Conservation (phyloP, 805 yeast species). For the Candida orba region DNA sequence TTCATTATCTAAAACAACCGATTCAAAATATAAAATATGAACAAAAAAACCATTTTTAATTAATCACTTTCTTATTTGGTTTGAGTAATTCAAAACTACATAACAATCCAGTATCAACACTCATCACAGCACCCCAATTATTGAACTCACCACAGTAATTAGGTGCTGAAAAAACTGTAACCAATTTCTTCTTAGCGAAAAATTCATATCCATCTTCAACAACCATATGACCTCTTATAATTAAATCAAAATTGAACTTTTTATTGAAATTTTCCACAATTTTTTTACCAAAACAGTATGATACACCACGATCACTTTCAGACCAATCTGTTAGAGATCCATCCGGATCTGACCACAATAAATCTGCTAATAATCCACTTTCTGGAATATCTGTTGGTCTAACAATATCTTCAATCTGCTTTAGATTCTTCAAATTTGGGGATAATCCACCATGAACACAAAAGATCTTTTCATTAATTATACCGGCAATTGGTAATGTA, state of each 20-base stretch:
- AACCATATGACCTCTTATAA: slow-evolving; percentile 84
- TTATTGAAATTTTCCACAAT: slow-evolving; percentile 65
- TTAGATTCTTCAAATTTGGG: slow-evolving; percentile 57
- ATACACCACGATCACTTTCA: slow-evolving; percentile 77
- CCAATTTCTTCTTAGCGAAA: slow-evolving; percentile 64
- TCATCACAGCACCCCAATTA: slow-evolving; percentile 98
- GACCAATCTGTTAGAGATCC: slow-evolving; percentile 56
- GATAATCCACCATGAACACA: slow-evolving; percentile 84
- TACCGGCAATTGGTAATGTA: slow-evolving; percentile 90
- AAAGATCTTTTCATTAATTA: slow-evolving; percentile 91
- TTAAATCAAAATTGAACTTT: slow-evolving; percentile 63
- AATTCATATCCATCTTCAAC: slow-evolving; percentile 87
- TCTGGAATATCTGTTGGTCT: slow-evolving; percentile 85
- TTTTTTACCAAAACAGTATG: slow-evolving; percentile 67
- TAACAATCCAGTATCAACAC: slow-evolving; percentile 83
- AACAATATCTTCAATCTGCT: slow-evolving; percentile 62
- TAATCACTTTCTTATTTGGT: slow-evolving; percentile 37
- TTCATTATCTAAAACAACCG: neutral
- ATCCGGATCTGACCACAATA: slow-evolving; percentile 81
- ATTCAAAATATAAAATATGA: no score
- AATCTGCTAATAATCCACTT: slow-evolving; percentile 67
- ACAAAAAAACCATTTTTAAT: neutral
- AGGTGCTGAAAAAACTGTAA: slow-evolving; percentile 77
- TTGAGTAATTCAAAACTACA: slow-evolving; percentile 92
- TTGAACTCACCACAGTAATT: slow-evolving; percentile 57